Percentiles rank a stretch among this genome's conserved stretches.
Conservation (phyloP, 129 eudicot genomes). For the Erigeron canadensis region DNA sequence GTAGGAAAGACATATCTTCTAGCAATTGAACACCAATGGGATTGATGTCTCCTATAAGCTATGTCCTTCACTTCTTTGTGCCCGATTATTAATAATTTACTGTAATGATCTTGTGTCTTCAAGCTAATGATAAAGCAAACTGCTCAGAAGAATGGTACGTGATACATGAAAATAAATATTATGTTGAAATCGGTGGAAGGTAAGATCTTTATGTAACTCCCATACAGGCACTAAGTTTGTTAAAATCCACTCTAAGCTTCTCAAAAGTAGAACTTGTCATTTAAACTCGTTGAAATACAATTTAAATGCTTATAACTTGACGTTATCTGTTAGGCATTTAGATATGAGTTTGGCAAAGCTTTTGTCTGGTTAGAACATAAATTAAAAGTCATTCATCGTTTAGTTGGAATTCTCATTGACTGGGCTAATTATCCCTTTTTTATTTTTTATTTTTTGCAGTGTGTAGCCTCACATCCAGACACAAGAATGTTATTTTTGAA, state of each 20-base stretch:
- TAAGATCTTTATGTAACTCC: not conserved
- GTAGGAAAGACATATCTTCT: not conserved
- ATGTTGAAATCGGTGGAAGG: not conserved
- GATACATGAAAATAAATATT: not conserved
- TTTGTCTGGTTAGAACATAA: not conserved
- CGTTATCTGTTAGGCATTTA: not conserved
- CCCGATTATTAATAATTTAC: not conserved
- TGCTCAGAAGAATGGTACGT: not conserved
- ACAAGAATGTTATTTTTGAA: slow-evolving; percentile 87
- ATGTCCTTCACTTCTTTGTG: not conserved
- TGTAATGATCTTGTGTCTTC: not conserved
- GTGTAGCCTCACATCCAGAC: slow-evolving; percentile 94
- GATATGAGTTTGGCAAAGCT: not conserved
- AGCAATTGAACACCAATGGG: not conserved
- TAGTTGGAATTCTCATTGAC: slow-evolving; percentile 7
- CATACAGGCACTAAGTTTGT: not conserved
- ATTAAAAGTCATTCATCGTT: not conserved
- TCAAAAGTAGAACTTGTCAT: not conserved
- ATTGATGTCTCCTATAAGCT: not conserved
- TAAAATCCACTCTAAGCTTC: not conserved
- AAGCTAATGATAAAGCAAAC: not conserved
- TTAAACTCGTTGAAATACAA: not conserved
- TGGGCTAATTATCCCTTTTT: not conserved
- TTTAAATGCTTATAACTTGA: not conserved
- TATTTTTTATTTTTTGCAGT: slow-evolving; percentile 55